Evolutionary conservation across 2,329 filamentous ascomycete species (phyloP), one percentile per base, ranked within the genome.

Genomic region (Pseudogymnoascus pannorum): DNA sequence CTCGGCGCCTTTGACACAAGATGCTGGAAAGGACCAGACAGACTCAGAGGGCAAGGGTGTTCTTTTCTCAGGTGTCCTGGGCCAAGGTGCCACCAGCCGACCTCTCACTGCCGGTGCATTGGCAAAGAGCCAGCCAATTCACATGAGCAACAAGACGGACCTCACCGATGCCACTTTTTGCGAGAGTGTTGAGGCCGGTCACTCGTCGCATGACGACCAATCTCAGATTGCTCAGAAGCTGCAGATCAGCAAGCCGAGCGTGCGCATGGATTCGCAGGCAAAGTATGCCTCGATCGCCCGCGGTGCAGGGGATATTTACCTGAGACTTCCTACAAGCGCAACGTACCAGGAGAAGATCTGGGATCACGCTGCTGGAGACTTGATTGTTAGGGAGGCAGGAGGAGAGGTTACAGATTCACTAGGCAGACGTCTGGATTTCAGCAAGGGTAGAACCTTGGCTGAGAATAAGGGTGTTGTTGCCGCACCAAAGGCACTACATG

Each of bases 271-370:
- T 78, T 96, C 91, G 59, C 94, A 99, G 77, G 93, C 94, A 69
- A 99, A 99, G 77, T 99, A 99, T 76, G 93, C 88, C 64, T 94
- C 90, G 35, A 96, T 99, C 72, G 94, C 94, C 35, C 83, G 94
- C 65, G 94, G 94, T 51, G 92, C 92, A 4, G 94, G 92, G 58
- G 94, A 99, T 72, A 87, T 99, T 66, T 99, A 99, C 77, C 82
- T 99, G 62, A 85, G 95, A 60, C 78, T 99, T 62, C 94, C 94
- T 3, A 88, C 91, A 4, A 89, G 85, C 73, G 88, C 87, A 68
- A 87, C 88, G 60, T 99, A 99, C 77, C 86, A 96, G 74, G 94
- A 99, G 81, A 99, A 99, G 84, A 99, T 99, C 68, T 99, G 94
- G 94, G 94, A 99, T 73, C 94, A 99, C 74, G 94, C 94, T 16